Base-by-base conservation (phyloP, 306 rosid species). In the Hylodesmum podocarpum region DNA sequence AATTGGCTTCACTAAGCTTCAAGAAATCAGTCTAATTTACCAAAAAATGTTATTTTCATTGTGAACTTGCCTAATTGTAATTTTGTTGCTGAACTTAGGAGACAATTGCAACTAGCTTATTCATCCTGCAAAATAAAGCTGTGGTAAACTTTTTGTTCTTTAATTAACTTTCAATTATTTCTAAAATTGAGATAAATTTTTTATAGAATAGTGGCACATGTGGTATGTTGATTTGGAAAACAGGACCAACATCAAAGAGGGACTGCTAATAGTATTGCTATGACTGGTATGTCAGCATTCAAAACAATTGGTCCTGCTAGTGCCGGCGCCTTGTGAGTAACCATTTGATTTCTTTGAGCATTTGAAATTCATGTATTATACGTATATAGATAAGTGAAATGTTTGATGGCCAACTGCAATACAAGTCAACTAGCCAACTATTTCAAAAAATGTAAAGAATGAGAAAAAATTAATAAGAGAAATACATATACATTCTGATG, bases 251-350 rank as follows among this genome's bases (percentile, higher is more conserved):
- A 82, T 43, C 91, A 88, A 79, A 87, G 97, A 70, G 96, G 96
- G 13, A 89, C 90, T 43, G 94, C 96, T 39, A 94, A 90, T 86
- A 94, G 98, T 54, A 75, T 91, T 69, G 61, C 93, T 15, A 79
- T 94, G 94, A 88, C 98, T 22, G 89, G 66, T n/a, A 86, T 91
- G 94, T 94, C 96, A 51, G 65, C 90, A 27, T 91, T 87, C 85
- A 94, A 94, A 80, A 87, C 90, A 78, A 40, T 77, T 61, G 98
- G 96, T 31, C 97, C 97, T 43, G 94, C 94, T 46, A 87, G 58
- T 16, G 98, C 96, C 18, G 97, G 97, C 75, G 86, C 87, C 33
- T 0, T 91, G 98, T 94, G 79, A 72, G 97, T 86, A 40, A 46
- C 36, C 83, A 21, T 63, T n/a, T 16, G 16, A 58, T 66, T 75